Evolutionary conservation across 2,329 filamentous ascomycete genomes (phyloP), one percentile per base, ranked within the genome.

Genomic region (Cryphonectria carpinicola): DNA sequence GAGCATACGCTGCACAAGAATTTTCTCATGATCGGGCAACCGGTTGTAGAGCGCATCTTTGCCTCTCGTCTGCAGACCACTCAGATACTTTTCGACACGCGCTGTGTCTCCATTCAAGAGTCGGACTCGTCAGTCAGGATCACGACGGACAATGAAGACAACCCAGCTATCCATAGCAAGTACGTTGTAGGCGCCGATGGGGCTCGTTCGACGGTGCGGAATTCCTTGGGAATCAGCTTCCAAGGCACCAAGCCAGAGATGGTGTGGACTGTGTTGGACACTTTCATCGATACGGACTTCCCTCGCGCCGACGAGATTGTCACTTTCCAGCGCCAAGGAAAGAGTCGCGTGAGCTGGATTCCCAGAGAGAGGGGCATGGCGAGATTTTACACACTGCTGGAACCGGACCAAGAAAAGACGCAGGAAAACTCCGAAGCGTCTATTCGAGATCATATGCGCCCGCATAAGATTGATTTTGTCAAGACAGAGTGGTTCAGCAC

Each of bases 161-260:
- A 61, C 32, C 56, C 28, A 11, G 35, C n/a, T 19, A 73, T 84
- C 3, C 75, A 74, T 39, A 79, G 78, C 72, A 77, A 76, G 32
- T 89, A 85, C 67, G 81, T 82, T 4, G 80, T 87, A 3, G 86
- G 85, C 1, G 86, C 86, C 7, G 87, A 89, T 56, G 86, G 87
- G 1, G 83, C 85, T 0, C 82, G 83, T 25, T 87, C 84, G 0
- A 81, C 79, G 2, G 81, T 88, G 3, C 83, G 86, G 8, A 76
- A 74, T 3, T 71, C 77, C 0, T 77, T 84, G 1, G 77, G 78
- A 1, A 82, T 84, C 41, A 76, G 72, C 32, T 85, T 85, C 69
- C 78, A 80, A 0, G 84, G 84, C 0, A 82, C 81, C 0, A 85
- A 85, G 71, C 84, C 84, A 0, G 84, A 84, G 70, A 85, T 86